These are phyloP conservation scores for Penicillium desertorum DNA, from an alignment of 495 filamentous ascomycete genomes.

Conservation along the genomic window DNA sequence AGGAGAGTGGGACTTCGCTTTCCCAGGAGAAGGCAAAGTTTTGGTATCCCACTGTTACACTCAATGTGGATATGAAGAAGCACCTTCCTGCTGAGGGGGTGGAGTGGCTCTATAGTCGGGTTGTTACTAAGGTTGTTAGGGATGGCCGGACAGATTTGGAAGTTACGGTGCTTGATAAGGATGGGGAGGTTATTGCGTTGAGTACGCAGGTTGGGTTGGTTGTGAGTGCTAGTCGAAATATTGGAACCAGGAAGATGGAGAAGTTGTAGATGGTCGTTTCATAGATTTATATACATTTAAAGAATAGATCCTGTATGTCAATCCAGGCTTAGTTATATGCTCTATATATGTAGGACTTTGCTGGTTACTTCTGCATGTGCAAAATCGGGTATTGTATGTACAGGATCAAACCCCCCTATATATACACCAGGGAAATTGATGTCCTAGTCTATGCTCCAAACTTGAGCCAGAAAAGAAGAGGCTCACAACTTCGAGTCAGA, in stretches of 20 bases:
- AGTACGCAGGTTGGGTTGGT: conserved; percentile 63
- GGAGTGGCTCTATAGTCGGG: conserved; percentile 64
- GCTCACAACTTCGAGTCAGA: conserved; percentile 21
- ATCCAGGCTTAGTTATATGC: neutral
- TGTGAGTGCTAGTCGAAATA: conserved; percentile 54
- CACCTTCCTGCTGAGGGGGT: conserved; percentile 56
- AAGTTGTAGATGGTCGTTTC: conserved; percentile 30
- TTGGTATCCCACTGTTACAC: conserved; percentile 79
- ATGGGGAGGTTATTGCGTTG: conserved; percentile 59
- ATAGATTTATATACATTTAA: conserved; percentile 13
- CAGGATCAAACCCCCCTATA: neutral
- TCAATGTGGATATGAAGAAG: conserved; percentile 69
- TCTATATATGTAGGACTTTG: neutral
- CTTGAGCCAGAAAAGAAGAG: neutral
- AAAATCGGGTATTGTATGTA: neutral
- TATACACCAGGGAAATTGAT: conserved; percentile 11
- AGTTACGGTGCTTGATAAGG: conserved; percentile 58
- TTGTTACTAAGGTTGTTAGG: conserved; percentile 56
- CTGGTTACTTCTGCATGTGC: conserved; percentile 10
- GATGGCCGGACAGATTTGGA: conserved; percentile 67
- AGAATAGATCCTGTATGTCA: neutral
- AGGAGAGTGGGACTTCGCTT: conserved; percentile 17
- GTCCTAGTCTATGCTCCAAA: neutral
- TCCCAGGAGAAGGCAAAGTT: conserved; percentile 35
- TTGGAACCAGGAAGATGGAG: conserved; percentile 36